Base-by-base conservation (phyloP, 2,329 filamentous ascomycete species). In the Colletotrichum coccodes region DNA sequence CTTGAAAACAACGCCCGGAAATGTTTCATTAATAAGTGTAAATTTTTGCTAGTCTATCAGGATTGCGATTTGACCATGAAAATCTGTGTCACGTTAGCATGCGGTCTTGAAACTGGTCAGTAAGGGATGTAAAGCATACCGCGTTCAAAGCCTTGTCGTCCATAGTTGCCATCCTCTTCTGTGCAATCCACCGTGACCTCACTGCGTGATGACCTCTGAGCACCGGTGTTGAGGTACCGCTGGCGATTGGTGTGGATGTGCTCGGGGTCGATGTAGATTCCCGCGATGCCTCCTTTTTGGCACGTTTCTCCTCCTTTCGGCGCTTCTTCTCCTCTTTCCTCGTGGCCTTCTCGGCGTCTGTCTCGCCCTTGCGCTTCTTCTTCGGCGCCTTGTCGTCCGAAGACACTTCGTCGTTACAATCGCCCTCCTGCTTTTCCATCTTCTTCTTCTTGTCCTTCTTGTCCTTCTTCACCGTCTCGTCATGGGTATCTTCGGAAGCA, bases 131-230 rank as follows among this genome's bases (percentile, higher is more conserved):
- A 32, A 26, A 36, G 72, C 83, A 79, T 82, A 95, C 93, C 90
- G 98, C 94, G 78, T 95, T 95, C 76, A 98, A 81, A 16, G 94
- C 93, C 76, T 92, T 90, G 56, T 91, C 87, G 79, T 98, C 93
- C 83, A 94, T 87, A 67, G 94, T 88, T 3, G 95, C 94, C 83
- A 91, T 89, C 75, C 90, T 91, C 84, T 98, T 98, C 74, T 96
- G 93, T 64, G 92, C 92, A 75, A 98, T 97, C 79, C 95, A 94
- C 69, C 94, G 87, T 73, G 93, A 90, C 71, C 95, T 86, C 53
- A 95, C 89, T 62, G 92, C 88, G 77, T 95, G 93, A 71, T 94
- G 88, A 56, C 87, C 89, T 80, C 81, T 69, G 78, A 82, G 66
- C 16, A 71, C 47, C 12, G 85, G 84, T 34, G 82, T 86, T 32